A percentile compares a stretch with the other conserved stretches of the same genome.
Evolutionary conservation across 352 stramenopile genomes (phyloP).

Genomic region (Lagenidium sp.): DNA sequence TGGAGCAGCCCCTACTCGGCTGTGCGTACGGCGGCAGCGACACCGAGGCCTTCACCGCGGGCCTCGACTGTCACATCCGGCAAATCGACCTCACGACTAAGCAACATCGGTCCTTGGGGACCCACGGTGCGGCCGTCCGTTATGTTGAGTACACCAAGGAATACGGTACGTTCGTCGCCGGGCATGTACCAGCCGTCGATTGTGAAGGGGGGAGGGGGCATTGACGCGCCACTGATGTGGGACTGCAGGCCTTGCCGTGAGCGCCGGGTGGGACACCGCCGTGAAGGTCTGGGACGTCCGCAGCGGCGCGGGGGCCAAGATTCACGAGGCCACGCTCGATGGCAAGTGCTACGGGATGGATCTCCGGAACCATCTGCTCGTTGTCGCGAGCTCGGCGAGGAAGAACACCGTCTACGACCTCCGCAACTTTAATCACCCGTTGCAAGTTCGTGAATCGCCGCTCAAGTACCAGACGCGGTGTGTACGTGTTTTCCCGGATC

Average conservation of each 20-base stretch:
- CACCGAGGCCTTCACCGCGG: slow-evolving; percentile 59
- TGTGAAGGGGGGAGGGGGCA: too few relatives aligned
- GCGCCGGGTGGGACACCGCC: slow-evolving; percentile 55
- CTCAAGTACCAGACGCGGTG: slow-evolving; percentile 92
- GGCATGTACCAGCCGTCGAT: too few relatives aligned
- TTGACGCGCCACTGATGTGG: too few relatives aligned
- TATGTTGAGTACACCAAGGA: slow-evolving; percentile 51
- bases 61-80: slow-evolving; percentile 53
- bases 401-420: slow-evolving; percentile 79
- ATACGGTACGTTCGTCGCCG: too few relatives aligned
- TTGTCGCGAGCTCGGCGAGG: slow-evolving; percentile 42
- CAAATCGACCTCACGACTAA: slow-evolving; percentile 49
- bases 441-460: slow-evolving; percentile 64
- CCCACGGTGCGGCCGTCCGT: slow-evolving; percentile 39
- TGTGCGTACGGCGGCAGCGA: slow-evolving; percentile 57
- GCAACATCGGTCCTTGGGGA: slow-evolving; percentile 20
- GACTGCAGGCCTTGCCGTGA: slow-evolving; percentile 34
- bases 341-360: slow-evolving; percentile 73
- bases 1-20: slow-evolving; percentile 58
- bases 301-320: slow-evolving; percentile 34
- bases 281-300: slow-evolving; percentile 63
- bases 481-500: slow-evolving; percentile 57
- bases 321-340: slow-evolving; percentile 28
- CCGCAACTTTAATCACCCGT: slow-evolving; percentile 49
- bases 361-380: slow-evolving; percentile 39